Conservation (phyloP, 768 basidiomycete genomes). For the Imleria badia region DNA sequence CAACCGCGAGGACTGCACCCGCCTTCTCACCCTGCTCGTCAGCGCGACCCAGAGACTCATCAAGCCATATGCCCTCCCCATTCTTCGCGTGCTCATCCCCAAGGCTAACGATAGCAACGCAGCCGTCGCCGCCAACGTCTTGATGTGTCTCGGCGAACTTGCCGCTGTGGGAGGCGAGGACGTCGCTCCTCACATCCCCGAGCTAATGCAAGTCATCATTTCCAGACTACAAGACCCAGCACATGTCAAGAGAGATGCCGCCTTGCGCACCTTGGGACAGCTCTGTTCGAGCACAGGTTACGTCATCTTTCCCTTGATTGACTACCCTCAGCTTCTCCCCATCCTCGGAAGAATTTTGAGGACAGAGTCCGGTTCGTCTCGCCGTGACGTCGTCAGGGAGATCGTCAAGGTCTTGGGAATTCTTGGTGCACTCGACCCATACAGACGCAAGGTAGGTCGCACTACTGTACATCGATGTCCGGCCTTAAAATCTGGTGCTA, state of each 20-base stretch:
- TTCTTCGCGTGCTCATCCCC: slow-evolving; percentile 87
- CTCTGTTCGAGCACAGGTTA: slow-evolving; percentile 95
- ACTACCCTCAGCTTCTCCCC: slow-evolving; percentile 88
- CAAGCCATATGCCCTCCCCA: slow-evolving; percentile 92
- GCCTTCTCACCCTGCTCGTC: slow-evolving; percentile 84
- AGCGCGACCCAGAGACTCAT: slow-evolving; percentile 91
- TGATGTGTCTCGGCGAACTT: slow-evolving; percentile 94
- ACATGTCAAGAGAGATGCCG: slow-evolving; percentile 87
- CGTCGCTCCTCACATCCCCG: slow-evolving; percentile 74
- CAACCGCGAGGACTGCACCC: slow-evolving; percentile 89
- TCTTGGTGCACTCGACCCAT: slow-evolving; percentile 94
- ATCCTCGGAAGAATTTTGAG: slow-evolving; percentile 82
- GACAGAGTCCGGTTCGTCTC: slow-evolving; percentile 71
- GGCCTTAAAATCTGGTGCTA: slow-evolving; percentile 24
- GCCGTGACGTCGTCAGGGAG: slow-evolving; percentile 91
- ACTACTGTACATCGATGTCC: neutral
- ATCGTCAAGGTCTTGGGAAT: slow-evolving; percentile 95
- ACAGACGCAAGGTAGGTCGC: slow-evolving; percentile 77
- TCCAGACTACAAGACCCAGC: slow-evolving; percentile 88
- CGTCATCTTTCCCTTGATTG: slow-evolving; percentile 86
- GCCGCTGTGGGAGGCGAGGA: slow-evolving; percentile 94
- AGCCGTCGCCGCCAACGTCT: slow-evolving; percentile 86
- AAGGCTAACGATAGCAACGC: slow-evolving; percentile 87
- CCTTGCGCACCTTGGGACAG: slow-evolving; percentile 91
- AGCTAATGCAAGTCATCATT: slow-evolving; percentile 90